Evolutionary conservation across 148 eudicot genomes (phyloP).

Genomic region (Rhododendron williamsianum): DNA sequence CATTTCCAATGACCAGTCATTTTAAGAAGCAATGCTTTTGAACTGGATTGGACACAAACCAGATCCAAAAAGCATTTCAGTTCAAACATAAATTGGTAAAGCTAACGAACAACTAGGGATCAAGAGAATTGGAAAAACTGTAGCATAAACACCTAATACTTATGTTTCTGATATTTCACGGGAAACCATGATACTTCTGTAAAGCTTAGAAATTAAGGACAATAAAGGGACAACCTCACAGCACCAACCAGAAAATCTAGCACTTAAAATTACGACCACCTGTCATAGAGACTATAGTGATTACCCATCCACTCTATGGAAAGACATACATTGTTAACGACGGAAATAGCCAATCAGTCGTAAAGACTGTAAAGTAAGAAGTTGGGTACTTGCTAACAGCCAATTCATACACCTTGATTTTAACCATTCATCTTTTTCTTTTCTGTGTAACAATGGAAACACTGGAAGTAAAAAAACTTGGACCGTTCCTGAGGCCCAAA

Average conservation of each 20-base stretch:
- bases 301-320: neutral
- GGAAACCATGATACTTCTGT: neutral
- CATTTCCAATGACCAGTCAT: neutral
- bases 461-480: neutral
- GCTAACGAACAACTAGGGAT: neutral
- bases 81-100: neutral
- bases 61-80: neutral
- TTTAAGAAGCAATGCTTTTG: neutral
- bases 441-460: neutral
- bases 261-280: neutral
- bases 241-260: neutral
- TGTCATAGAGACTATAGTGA: neutral
- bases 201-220: neutral
- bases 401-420: neutral
- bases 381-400: neutral
- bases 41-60: neutral
- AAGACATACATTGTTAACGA: neutral
- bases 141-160: neutral
- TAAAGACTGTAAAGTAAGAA: neutral
- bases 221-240: neutral
- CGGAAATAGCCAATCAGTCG: neutral
- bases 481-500: neutral
- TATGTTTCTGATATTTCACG: neutral
- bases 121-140: neutral
- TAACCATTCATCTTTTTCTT: neutral